Percentiles rank a stretch among this genome's conserved stretches.
phyloP scores from a whole-genome alignment of 768 basidiomycete genomes.

The Cubamyces lactineus region DNA sequence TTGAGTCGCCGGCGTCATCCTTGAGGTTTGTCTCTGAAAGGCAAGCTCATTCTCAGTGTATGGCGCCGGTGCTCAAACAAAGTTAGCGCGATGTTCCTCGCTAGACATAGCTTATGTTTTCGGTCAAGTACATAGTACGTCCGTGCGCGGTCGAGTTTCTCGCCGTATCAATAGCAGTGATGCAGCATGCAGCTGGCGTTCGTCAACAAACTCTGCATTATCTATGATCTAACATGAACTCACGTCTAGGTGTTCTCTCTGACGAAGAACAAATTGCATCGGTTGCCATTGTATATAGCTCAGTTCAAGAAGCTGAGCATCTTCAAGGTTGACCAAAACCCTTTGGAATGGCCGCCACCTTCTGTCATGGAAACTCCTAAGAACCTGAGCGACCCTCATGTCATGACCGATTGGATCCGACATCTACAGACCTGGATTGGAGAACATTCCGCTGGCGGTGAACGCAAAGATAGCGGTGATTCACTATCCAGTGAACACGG shows the following conservation, averaged over 20 bases:
- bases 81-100: no score
- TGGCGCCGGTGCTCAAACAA: no score
- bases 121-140: no score
- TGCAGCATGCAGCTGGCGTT: no score
- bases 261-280: conserved; percentile 80
- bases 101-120: no score
- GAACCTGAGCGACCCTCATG: conserved; percentile 48
- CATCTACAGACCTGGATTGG: conserved; percentile 79
- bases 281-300: conserved; percentile 77
- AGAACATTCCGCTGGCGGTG: conserved; percentile 43
- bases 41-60: no score
- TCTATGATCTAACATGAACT: not conserved
- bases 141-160: no score
- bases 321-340: conserved; percentile 88
- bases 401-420: conserved; percentile 73
- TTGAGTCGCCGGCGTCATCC: no score
- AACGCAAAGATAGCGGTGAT: conserved; percentile 49
- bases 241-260: conserved; percentile 75
- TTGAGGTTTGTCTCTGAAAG: no score
- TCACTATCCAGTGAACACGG: conserved; percentile 49
- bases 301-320: conserved; percentile 75
- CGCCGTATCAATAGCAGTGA: no score
- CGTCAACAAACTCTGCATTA: no score
- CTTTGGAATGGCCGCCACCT: conserved; percentile 90
- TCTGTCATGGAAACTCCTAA: conserved; percentile 50